phyloP scores from a whole-genome alignment of 768 basidiomycete genomes.

The Phanerochaete carnosa region DNA sequence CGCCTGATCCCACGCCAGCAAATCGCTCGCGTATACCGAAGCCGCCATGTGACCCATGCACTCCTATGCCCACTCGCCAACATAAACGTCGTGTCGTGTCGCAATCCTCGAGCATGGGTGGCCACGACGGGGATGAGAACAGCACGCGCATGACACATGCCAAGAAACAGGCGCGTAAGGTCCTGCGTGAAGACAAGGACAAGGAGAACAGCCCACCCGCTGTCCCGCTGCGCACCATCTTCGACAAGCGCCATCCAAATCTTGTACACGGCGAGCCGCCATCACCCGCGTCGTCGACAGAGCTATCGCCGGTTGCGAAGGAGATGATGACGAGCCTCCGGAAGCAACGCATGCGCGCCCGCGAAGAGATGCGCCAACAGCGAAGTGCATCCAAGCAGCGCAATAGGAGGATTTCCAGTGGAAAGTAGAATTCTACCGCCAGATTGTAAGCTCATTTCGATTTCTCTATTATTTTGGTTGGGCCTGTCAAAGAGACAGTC shows the following conservation, averaged over 20 bases:
- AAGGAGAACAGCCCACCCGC: conserved; percentile 25
- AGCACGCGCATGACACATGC: conserved; percentile 4
- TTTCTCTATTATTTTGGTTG: not conserved
- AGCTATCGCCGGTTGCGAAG: conserved; percentile 65
- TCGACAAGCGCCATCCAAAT: conserved; percentile 26
- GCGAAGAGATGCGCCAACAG: conserved; percentile 4
- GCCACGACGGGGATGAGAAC: not conserved
- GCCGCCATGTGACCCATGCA: conserved; percentile 22
- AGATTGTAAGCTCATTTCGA: not conserved
- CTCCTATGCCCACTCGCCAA: conserved; percentile 30
- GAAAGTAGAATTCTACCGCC: not conserved
- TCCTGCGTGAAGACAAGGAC: conserved; percentile 6
- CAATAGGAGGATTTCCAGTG: not conserved
- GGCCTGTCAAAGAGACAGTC: not conserved
- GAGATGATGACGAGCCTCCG: conserved; percentile 68
- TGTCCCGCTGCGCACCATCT: conserved; percentile 27
- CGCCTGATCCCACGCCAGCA: not conserved
- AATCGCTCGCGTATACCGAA: conserved; percentile 6
- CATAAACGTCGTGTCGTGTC: conserved; percentile 12
- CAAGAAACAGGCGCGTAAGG: conserved; percentile 9
- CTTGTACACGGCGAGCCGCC: conserved; percentile 30
- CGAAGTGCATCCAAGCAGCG: not conserved
- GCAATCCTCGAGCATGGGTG: conserved; percentile 8
- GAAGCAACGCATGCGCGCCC: conserved; percentile 29
- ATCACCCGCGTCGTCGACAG: conserved; percentile 70